A percentile compares a stretch with the other conserved stretches of the same genome.
phyloP scores from a whole-genome alignment of 2,329 filamentous ascomycete species.

The Talaromyces sp. region DNA sequence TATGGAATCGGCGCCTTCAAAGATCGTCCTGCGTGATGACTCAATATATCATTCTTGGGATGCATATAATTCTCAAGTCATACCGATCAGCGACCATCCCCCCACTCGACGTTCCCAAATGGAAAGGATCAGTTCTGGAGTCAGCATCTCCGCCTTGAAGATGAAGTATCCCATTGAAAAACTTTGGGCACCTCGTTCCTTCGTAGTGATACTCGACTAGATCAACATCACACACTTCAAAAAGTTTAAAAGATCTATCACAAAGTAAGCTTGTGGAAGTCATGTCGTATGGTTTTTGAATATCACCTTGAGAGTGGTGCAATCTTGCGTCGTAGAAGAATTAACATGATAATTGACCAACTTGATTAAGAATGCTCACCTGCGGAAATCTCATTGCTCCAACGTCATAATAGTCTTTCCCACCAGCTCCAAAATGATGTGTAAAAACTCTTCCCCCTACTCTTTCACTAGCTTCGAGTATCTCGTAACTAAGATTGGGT shows the following conservation, averaged over 20 bases:
- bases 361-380: background rate
- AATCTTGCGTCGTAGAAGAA: background rate
- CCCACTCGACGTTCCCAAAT: background rate
- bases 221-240: background rate
- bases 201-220: background rate
- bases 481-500: background rate
- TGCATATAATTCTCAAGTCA: no score
- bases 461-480: background rate
- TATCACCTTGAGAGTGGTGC: background rate
- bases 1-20: background rate
- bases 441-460: background rate
- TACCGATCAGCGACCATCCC: background rate
- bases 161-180: background rate
- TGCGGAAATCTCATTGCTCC: background rate
- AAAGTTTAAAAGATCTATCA: background rate
- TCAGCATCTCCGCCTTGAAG: background rate
- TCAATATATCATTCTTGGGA: no score
- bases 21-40: background rate
- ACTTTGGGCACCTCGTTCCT: background rate
- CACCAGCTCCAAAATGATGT: background rate
- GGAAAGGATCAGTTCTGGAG: background rate
- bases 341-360: no score
- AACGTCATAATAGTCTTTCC: background rate
- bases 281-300: no score
- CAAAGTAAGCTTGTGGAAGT: background rate